A percentile compares a stretch with the other conserved stretches of the same genome.
phyloP scores from a whole-genome alignment of 2,329 filamentous ascomycete genomes.

The Penicillium sp. region DNA sequence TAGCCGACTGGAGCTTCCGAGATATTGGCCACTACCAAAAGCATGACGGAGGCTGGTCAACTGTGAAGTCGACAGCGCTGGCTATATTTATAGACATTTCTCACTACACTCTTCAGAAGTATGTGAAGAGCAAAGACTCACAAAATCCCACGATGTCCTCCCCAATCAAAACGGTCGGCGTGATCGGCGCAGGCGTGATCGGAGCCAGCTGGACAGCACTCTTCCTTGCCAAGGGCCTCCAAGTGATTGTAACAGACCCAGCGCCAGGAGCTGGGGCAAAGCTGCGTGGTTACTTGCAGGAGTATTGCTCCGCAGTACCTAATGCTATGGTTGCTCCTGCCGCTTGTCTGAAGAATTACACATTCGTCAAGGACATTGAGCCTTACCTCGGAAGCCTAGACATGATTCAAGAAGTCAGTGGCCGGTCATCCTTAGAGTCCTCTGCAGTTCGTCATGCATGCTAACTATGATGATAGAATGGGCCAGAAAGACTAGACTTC shows the following conservation, averaged over 20 bases:
- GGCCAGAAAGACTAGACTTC: constrained; percentile 13
- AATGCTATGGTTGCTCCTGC: neutral
- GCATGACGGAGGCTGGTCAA: too few species aligned
- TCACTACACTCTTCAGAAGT: too few species aligned
- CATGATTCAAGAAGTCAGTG: constrained; percentile 11
- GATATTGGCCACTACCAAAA: too few species aligned
- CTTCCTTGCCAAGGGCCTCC: constrained; percentile 33
- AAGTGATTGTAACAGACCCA: constrained; percentile 38
- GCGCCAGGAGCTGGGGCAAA: constrained; percentile 29
- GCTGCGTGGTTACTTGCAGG: constrained; percentile 19
- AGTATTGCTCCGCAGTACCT: constrained; percentile 14
- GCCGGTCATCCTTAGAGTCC: too few species aligned
- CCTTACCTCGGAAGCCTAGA: constrained; percentile 3
- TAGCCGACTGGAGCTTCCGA: too few species aligned
- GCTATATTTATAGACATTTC: too few species aligned
- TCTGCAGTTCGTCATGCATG: too few species aligned
- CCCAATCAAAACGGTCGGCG: constrained; percentile 25
- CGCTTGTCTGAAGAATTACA: constrained; percentile 6
- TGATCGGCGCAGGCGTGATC: constrained; percentile 35
- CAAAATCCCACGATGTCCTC: too few species aligned
- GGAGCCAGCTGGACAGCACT: constrained; percentile 38
- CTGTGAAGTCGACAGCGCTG: too few species aligned
- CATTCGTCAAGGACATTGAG: constrained; percentile 8
- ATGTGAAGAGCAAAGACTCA: too few species aligned
- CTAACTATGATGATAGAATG: too few species aligned